Percentiles rank a stretch among this genome's conserved stretches.
Evolutionary conservation across 2,329 filamentous ascomycete genomes (phyloP).

Genomic region (Podosphaera fusca): DNA sequence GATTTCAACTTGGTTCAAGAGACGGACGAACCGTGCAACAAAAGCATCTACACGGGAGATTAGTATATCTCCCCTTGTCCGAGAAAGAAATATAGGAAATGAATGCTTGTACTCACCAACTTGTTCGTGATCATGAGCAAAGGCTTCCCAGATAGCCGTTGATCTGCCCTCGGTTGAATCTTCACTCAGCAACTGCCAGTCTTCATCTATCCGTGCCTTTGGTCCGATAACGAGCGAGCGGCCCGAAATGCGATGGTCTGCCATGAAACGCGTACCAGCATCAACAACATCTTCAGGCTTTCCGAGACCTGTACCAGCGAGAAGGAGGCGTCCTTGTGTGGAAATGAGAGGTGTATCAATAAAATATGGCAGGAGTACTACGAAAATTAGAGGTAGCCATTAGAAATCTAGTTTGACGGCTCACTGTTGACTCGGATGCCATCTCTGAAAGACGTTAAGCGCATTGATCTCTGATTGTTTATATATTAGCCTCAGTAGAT

Average conservation of each 20-base stretch:
- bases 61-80: too few species aligned
- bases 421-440: conserved; percentile 34
- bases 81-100: too few species aligned
- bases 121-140: conserved; percentile 32
- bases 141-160: conserved; percentile 34
- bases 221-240: conserved; percentile 34
- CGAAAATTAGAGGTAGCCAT: neutral
- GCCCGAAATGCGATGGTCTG: conserved; percentile 32
- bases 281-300: conserved; percentile 35
- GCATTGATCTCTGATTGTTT: conserved; percentile 22
- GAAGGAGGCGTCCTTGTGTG: conserved; percentile 22
- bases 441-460: conserved; percentile 23
- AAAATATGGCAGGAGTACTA: conserved; percentile 41
- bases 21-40: neutral
- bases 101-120: conserved; percentile 11
- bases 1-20: neutral
- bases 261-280: conserved; percentile 35
- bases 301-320: conserved; percentile 32
- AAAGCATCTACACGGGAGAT: conserved; percentile 3
- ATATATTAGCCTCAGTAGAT: neutral
- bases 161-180: conserved; percentile 13
- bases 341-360: conserved; percentile 36
- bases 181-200: conserved; percentile 12
- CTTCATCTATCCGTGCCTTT: conserved; percentile 24
- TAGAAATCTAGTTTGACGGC: neutral